Base-by-base conservation (phyloP, 139 green algal genomes). In the Ettlia oleoabundans region DNA sequence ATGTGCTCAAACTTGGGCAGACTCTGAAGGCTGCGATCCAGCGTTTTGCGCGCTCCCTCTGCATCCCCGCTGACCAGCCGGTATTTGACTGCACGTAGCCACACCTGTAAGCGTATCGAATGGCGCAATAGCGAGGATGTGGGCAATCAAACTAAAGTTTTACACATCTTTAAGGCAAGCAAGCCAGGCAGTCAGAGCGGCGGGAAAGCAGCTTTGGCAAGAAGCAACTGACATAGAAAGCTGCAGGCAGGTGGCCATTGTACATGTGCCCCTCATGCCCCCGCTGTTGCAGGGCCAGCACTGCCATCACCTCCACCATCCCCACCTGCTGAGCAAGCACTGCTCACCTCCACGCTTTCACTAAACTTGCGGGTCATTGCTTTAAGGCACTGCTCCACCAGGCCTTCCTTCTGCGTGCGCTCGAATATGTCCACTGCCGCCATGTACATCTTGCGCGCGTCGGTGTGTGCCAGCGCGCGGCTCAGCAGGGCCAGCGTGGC, bases 1-100 rank as follows among this genome's bases (percentile, higher is more conserved):
- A 99, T 85, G 87, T 99, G 96, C 89, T 99, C 98, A 78, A 91
- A 92, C 51, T 90, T 84, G 4, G 97, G 97, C 69, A 99, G 88
- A 3, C 86, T 76, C 68, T 88, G 58, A 58, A 97, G 80, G 40
- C 5, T 30, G 13, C 84, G 78, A 47, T 98, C 93, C 58, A 98
- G 82, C 30, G 93, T 70, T 19, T 84, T 85, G 18, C 69, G 79
- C 26, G 87, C 90, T 0, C 41, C 81, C 3, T 92, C 88, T 4
- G 28, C 68, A 18, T 91, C 70, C 15, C 77, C 86, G 24, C 76
- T 52, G 4, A 30, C 43, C 70, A 98, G 85, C 65, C 86, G 79
- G 53, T 87, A 83, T 63, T 89, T 74, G 2, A 98, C 79, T 5
- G 87, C 77, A 3, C 86, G 67, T 76, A 97, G 86, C 95, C 95